phyloP scores from a whole-genome alignment of 441 rosid genomes.

The Erodium moschatum region DNA sequence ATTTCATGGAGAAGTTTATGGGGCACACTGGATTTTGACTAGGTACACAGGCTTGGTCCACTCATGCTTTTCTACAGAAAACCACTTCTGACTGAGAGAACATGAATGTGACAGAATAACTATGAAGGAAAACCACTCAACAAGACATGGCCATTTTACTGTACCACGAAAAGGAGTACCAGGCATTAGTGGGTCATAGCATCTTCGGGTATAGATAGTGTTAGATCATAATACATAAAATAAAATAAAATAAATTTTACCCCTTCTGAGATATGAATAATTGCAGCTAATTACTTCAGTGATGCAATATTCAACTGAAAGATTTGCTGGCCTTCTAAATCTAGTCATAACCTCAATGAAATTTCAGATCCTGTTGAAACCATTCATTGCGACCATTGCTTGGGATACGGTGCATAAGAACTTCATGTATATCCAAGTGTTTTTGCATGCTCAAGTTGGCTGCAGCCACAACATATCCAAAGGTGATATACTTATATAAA shows the following conservation, averaged over 20 bases:
- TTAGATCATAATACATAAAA: not conserved
- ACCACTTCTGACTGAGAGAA: conserved; percentile 10
- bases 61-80: conserved; percentile 13
- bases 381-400: conserved; percentile 3
- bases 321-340: not conserved
- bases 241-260: not conserved
- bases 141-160: not conserved
- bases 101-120: conserved; percentile 16
- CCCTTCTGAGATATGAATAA: not conserved
- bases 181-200: conserved; percentile 3
- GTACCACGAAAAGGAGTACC: conserved; percentile 8
- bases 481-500: not conserved
- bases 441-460: conserved; percentile 4
- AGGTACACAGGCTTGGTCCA: conserved; percentile 10
- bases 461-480: conserved; percentile 14
- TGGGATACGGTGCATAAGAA: conserved; percentile 10
- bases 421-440: not conserved
- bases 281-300: not conserved
- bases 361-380: not conserved
- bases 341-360: conserved; percentile 1
- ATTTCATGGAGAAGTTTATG: no score
- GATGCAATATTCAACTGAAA: not conserved
- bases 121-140: conserved; percentile 1
- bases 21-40: no score
- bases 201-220: not conserved